phyloP scores from a whole-genome alignment of 352 stramenopile genomes.

The Phytophthora aleatoria region DNA sequence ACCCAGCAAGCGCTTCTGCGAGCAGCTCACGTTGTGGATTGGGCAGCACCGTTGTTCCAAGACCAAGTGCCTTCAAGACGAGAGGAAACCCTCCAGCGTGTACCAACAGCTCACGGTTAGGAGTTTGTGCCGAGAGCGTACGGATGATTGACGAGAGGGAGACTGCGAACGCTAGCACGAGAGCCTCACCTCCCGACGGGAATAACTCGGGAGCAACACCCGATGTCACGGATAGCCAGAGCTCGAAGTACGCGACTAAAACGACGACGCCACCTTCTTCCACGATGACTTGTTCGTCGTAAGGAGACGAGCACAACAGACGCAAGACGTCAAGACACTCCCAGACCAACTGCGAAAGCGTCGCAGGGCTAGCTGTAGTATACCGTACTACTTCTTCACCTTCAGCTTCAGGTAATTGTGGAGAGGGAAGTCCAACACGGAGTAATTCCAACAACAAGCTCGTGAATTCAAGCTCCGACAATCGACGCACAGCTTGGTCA shows the following conservation, averaged over 20 bases:
- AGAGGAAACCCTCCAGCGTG: constrained; percentile 45
- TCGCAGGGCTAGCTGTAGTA: not conserved
- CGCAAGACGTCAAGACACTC: constrained; percentile 54
- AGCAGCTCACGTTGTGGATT: constrained; percentile 25
- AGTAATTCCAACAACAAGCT: constrained; percentile 45
- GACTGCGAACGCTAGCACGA: constrained; percentile 20
- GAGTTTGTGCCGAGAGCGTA: constrained; percentile 22
- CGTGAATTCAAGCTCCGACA: constrained; percentile 53
- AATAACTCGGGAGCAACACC: constrained; percentile 15
- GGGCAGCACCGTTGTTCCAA: constrained; percentile 15
- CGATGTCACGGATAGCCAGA: constrained; percentile 35
- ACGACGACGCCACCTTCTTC: constrained; percentile 50
- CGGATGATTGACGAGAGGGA: constrained; percentile 28
- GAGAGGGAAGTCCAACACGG: constrained; percentile 22
- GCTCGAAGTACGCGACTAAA: constrained; percentile 39
- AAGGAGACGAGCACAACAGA: constrained; percentile 32
- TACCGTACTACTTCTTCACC: not conserved
- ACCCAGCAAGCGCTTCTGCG: constrained; percentile 23
- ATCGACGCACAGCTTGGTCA: constrained; percentile 36
- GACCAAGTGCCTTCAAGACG: constrained; percentile 37
- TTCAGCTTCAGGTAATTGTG: constrained; percentile 3
- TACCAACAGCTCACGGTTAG: constrained; percentile 35
- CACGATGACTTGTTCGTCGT: constrained; percentile 51
- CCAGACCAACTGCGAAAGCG: constrained; percentile 23
- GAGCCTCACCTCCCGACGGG: constrained; percentile 17